Evolutionary conservation across 129 eudicot genomes (phyloP), one percentile per base, ranked within the genome.

Genomic region (Flaveria brownii): DNA sequence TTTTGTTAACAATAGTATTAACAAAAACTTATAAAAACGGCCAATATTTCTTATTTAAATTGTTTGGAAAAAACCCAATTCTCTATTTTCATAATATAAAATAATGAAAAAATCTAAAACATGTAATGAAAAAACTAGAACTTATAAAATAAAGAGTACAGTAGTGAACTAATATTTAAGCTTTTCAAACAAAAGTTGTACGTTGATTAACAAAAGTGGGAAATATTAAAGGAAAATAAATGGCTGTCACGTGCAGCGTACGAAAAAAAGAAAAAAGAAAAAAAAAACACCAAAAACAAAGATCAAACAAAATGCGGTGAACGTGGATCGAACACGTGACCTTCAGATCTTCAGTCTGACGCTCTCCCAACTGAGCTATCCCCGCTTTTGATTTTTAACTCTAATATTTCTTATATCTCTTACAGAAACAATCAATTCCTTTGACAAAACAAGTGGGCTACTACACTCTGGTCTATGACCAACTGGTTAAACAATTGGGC

Each of bases 311-410:
- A 55, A n/a, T 91, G 97, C 92, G 92, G 92, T 92, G 97, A 89
- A 81, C 84, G 92, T 85, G 93, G 96, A 89, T 89, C 94, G 93
- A 90, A 88, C 93, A 92, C 96, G 85, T 79, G 96, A 90, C 90
- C 94, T 90, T 85, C 91, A 89, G 91, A 87, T 89, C 96, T 89
- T 87, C 89, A 86, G 92, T 88, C 96, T 83, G 90, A 82, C 96
- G 97, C 98, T 90, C 98, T 90, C 96, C 98, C 96, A 93, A 91
- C 98, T 91, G 97, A 90, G 96, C 97, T 90, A 90, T 93, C 97
- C 96, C 96, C 92, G 98, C 96, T n/a, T 39, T 39, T 39, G 6
- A 10, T 18, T 0, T 0, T 0, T 0, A 2, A 0, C 0, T 0
- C 36, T 45, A 17, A 11, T 2, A 36, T 10, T 42, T 8, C 2